Evolutionary conservation across 2,329 filamentous ascomycete species (phyloP), one percentile per base, ranked within the genome.

Genomic region (Graphilbum sp.): DNA sequence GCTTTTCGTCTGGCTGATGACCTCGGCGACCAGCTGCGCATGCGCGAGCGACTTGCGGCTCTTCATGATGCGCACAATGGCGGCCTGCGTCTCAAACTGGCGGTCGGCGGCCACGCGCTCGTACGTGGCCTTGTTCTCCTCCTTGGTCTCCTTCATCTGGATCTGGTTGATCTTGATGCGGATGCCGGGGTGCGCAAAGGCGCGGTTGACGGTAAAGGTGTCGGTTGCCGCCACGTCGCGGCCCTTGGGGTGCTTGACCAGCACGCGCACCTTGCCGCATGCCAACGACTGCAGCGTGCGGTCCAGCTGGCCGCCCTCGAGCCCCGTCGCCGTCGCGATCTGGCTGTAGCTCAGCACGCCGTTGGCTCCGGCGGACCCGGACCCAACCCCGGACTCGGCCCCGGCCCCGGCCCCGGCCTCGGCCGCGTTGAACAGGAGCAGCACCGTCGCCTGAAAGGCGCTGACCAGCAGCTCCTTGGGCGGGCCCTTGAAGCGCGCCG

Each of bases 151-250:
- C 60, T 90, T 92, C 36, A 95, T 71, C 59, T 98, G 90, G 49
- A 98, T 90, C 59, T 95, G 88, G 61, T 96, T 98, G 64, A 98
- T 95, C 64, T 98, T 98, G 61, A 98, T 78, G 40, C 86, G 76
- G 58, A 83, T 81, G 57, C 90, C 93, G 17, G 77, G 69, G 52
- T 95, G 80, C 3, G 63, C 63, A 58, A 98, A 98, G 15, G 55
- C 55, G 33, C 68, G 58, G 60, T 95, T 95, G 51, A 93, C 77
- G 0, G 73, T 74, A 51, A 98, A 98, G 0, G 77, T 82, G 58
- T 98, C 92, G 0, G 72, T 83, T 1, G 64, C 52, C 41, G 71
- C 69, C 47, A 98, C 75, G 0, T 98, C 87, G 39, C 78, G 75
- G 37, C 83, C 79, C 56, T 83, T 86, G 27, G 90, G 90, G 44